A percentile compares a stretch with the other conserved stretches of the same genome.
phyloP scores from a whole-genome alignment of 2,329 filamentous ascomycete genomes.

The Aspergillus versicolor region DNA sequence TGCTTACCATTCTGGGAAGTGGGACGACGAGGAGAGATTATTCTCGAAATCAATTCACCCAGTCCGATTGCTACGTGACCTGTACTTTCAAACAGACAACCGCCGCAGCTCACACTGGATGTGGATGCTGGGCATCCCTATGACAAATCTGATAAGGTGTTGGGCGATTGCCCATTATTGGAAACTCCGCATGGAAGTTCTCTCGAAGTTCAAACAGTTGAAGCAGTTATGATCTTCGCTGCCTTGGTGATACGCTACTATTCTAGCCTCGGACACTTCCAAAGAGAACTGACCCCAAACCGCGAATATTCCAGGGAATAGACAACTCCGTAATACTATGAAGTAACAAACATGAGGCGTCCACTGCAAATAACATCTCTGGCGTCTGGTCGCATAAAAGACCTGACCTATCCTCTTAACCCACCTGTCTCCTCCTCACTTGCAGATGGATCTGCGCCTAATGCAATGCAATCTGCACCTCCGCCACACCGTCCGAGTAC shows the following conservation, averaged over 20 bases:
- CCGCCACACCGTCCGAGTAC: conserved; percentile 3
- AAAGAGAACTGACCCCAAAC: not conserved
- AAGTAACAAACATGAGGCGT: not conserved
- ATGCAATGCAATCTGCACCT: conserved; percentile 12
- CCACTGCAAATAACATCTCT: not conserved
- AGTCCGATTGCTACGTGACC: conserved; percentile 1
- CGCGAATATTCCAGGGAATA: not conserved
- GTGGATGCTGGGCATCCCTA: not conserved
- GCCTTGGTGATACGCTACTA: too few relatives aligned
- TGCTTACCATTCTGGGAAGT: not conserved
- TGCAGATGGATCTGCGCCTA: conserved; percentile 14
- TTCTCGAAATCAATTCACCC: not conserved
- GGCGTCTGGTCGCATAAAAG: not conserved
- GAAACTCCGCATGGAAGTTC: too few relatives aligned
- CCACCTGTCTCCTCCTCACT: not conserved
- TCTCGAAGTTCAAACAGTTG: too few relatives aligned
- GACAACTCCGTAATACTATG: not conserved
- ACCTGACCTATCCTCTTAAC: not conserved
- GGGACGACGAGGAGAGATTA: not conserved
- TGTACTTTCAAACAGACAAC: not conserved
- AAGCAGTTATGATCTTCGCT: too few relatives aligned
- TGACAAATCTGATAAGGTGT: conserved; percentile 9
- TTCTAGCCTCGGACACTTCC: not conserved
- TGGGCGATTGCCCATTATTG: too few relatives aligned
- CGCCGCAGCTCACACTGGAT: not conserved